Conservation (phyloP, 2,329 filamentous ascomycete genomes). For the Epicoccum sorghinum region DNA sequence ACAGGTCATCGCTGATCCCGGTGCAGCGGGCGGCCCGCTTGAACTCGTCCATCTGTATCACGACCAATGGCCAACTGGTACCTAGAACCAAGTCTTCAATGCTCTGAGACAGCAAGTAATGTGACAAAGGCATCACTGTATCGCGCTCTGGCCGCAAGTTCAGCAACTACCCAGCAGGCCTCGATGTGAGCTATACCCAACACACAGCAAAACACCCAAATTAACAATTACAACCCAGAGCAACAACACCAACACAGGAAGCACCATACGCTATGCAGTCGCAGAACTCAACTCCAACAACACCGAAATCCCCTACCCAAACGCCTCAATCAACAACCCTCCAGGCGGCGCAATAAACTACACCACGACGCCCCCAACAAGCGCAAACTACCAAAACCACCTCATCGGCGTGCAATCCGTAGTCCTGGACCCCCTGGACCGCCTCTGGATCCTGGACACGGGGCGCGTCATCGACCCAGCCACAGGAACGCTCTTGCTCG, state of each 20-base stretch:
- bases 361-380: constrained; percentile 53
- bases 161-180: constrained; percentile 58
- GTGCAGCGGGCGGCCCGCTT: constrained; percentile 50
- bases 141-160: constrained; percentile 59
- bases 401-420: constrained; percentile 60
- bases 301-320: constrained; percentile 54
- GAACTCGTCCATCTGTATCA: constrained; percentile 59
- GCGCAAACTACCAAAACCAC: constrained; percentile 56
- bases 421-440: constrained; percentile 57
- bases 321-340: constrained; percentile 54
- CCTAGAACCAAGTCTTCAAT: background rate
- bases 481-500: constrained; percentile 53
- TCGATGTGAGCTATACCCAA: constrained; percentile 45
- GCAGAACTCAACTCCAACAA: constrained; percentile 54
- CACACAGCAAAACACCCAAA: background rate
- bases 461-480: constrained; percentile 51
- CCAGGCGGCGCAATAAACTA: constrained; percentile 59
- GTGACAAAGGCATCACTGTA: constrained; percentile 54
- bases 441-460: constrained; percentile 62
- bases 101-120: background rate
- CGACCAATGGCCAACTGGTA: constrained; percentile 56
- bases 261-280: constrained; percentile 55
- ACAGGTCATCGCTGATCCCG: constrained; percentile 42
- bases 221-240: background rate
- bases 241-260: constrained; percentile 53